phyloP scores from a whole-genome alignment of 345 rosid species.

The Syzygium aqueum region DNA sequence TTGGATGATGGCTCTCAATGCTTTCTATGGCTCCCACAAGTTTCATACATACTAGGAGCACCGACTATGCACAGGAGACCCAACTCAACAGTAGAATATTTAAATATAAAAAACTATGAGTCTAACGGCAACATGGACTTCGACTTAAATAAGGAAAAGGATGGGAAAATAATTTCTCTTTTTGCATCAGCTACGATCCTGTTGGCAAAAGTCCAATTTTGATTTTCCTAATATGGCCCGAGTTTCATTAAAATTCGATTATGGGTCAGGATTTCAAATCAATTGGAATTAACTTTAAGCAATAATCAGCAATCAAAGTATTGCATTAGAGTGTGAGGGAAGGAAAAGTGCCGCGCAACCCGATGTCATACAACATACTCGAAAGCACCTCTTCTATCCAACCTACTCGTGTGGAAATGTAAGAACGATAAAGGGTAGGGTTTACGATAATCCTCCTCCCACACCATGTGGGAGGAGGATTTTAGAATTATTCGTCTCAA shows the following conservation, averaged over 20 bases:
- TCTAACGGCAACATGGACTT: background rate
- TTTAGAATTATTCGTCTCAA: too few relatives aligned
- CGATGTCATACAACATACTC: background rate
- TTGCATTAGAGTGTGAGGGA: background rate
- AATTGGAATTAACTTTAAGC: too few relatives aligned
- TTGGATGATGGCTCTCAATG: too few relatives aligned
- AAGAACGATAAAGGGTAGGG: background rate
- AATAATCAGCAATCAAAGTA: background rate
- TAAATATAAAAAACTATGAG: too few relatives aligned
- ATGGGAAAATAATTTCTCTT: background rate
- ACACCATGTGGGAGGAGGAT: background rate
- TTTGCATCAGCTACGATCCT: background rate
- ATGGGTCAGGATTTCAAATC: too few relatives aligned
- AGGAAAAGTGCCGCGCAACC: background rate
- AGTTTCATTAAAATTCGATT: background rate
- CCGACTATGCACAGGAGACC: background rate
- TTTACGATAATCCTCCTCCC: background rate
- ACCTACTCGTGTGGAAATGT: background rate
- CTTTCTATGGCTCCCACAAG: background rate
- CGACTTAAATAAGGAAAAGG: background rate
- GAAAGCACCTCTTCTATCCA: background rate
- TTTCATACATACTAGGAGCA: background rate
- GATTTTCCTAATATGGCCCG: background rate
- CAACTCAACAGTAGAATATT: background rate
- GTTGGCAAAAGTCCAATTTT: background rate